These are phyloP conservation scores for Hypoxylon sp. DNA, from an alignment of 2,329 filamentous ascomycete genomes.

Conservation along the genomic window DNA sequence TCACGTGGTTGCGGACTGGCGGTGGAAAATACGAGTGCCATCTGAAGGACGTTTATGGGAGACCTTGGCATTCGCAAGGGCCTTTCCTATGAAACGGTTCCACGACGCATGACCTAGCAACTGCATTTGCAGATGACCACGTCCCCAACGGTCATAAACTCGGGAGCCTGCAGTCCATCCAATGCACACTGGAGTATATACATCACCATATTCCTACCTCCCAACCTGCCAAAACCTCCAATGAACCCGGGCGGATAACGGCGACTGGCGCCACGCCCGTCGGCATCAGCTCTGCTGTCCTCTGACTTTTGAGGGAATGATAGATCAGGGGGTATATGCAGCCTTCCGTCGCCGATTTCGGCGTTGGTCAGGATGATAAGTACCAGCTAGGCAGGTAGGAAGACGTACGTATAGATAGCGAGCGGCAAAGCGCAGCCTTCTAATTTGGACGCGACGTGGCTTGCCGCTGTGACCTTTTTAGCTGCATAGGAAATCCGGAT, in stretches of 20 bases:
- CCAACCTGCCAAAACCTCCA: slow-evolving; percentile 7
- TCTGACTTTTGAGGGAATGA: slow-evolving; percentile 6
- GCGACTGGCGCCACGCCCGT: slow-evolving; percentile 20
- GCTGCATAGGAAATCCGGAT: slow-evolving; percentile 20
- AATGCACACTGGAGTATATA: slow-evolving; percentile 25
- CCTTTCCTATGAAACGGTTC: slow-evolving; percentile 15
- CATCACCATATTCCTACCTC: slow-evolving; percentile 10
- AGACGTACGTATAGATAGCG: slow-evolving; percentile 5
- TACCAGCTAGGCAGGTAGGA: slow-evolving; percentile 6
- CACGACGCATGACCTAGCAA: slow-evolving; percentile 18
- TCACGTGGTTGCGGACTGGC: slow-evolving; percentile 13
- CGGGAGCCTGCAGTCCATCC: slow-evolving; percentile 3
- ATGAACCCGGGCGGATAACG: slow-evolving; percentile 10
- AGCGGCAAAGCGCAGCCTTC: slow-evolving; percentile 31
- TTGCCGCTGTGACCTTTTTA: slow-evolving; percentile 28
- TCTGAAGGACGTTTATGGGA: slow-evolving; percentile 12
- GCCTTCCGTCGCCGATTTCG: slow-evolving; percentile 41
- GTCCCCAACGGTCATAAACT: slow-evolving; percentile 3
- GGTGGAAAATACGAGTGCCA: slow-evolving; percentile 5
- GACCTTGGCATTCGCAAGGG: slow-evolving; percentile 2
- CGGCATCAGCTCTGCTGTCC: slow-evolving; percentile 2
- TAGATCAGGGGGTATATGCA: slow-evolving; percentile 34
- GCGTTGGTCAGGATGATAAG: slow-evolving; percentile 25
- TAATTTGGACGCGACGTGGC: slow-evolving; percentile 33
- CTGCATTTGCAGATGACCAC: slow-evolving; percentile 13